Conservation (phyloP, 2,329 filamentous ascomycete genomes). For the Dactylellina cionopaga region DNA sequence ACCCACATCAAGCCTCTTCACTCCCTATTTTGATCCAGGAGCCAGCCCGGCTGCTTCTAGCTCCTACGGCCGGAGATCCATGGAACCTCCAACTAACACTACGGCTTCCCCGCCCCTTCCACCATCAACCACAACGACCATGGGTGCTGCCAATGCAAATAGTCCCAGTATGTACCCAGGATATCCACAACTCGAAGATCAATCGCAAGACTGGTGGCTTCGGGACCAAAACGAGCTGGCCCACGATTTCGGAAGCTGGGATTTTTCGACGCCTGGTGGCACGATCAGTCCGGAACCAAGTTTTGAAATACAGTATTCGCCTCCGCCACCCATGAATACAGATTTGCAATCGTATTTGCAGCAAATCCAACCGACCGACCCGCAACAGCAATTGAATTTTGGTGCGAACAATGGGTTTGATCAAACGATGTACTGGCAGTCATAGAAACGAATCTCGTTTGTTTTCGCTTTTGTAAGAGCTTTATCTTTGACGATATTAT, state of each 20-base stretch:
- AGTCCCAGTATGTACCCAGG: conserved; percentile 53
- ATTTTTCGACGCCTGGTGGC: conserved; percentile 45
- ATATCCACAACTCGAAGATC: conserved; percentile 57
- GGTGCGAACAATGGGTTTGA: conserved; percentile 2
- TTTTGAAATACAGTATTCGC: conserved; percentile 38
- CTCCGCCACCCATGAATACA: conserved; percentile 30
- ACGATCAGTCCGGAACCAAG: conserved; percentile 48
- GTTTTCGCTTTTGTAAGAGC: not conserved
- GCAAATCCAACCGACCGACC: conserved; percentile 26
- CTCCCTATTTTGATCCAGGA: conserved; percentile 48
- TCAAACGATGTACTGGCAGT: conserved; percentile 40
- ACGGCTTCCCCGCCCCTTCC: conserved; percentile 55
- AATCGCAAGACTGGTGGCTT: conserved; percentile 71
- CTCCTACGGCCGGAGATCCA: conserved; percentile 17
- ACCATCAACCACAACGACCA: conserved; percentile 18
- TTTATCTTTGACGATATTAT: no score
- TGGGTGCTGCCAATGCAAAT: conserved; percentile 30
- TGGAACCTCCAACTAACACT: conserved; percentile 2
- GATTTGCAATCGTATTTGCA: conserved; percentile 37
- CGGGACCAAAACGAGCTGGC: conserved; percentile 71
- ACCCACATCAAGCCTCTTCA: conserved; percentile 37
- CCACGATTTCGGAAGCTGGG: conserved; percentile 65
- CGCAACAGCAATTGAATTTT: conserved; percentile 32
- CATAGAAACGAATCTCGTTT: not conserved
- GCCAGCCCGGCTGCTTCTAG: conserved; percentile 19